Conservation (phyloP, 306 rosid species). For the Castanea crenata region DNA sequence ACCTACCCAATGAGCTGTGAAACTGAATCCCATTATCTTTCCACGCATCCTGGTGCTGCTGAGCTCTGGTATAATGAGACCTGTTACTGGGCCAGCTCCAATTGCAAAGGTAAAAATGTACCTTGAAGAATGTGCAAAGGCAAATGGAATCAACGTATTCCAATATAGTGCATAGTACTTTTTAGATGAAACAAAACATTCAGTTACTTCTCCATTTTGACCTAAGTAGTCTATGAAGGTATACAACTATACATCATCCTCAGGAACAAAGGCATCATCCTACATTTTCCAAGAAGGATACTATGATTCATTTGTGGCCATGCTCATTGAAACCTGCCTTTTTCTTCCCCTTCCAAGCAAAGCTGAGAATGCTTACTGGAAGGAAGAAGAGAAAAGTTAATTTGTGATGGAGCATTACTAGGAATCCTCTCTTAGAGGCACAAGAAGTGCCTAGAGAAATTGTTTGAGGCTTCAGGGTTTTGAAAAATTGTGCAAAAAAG, state of each 20-base stretch:
- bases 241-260: neutral
- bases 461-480: too few relatives aligned
- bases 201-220: neutral
- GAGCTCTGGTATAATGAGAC: constrained; percentile 83
- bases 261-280: neutral
- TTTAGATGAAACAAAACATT: neutral
- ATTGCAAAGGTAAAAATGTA: constrained; percentile 80
- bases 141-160: constrained; percentile 4
- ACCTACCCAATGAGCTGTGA: constrained; percentile 81
- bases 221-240: neutral
- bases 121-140: constrained; percentile 37
- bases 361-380: neutral
- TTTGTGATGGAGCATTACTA: neutral
- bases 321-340: neutral
- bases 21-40: constrained; percentile 88
- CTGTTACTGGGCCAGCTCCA: constrained; percentile 95
- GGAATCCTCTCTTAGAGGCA: neutral
- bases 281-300: neutral
- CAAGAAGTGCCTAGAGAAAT: neutral
- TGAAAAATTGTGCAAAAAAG: too few relatives aligned
- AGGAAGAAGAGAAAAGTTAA: neutral
- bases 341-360: neutral
- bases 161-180: neutral
- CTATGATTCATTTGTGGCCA: neutral
- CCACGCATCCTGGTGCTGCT: constrained; percentile 85